phyloP scores from a whole-genome alignment of 306 rosid species.

The Bauhinia variegata region DNA sequence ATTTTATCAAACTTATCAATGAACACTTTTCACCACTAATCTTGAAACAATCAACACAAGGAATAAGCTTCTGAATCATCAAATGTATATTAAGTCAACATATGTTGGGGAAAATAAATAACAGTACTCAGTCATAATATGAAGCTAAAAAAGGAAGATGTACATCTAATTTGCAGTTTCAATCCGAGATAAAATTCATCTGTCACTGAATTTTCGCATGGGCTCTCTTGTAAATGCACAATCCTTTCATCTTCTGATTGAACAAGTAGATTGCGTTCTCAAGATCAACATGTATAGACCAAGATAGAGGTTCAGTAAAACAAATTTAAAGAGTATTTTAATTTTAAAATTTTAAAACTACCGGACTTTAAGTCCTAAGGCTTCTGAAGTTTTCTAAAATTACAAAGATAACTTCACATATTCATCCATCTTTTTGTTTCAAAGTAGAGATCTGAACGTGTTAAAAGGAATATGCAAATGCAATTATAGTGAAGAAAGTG shows the following conservation, averaged over 20 bases:
- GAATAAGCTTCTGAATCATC: conserved; percentile 23
- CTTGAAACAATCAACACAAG: not conserved
- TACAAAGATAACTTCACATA: not conserved
- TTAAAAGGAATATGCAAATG: not conserved
- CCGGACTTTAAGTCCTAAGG: not conserved
- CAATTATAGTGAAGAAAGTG: conserved; percentile 29
- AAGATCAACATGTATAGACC: not conserved
- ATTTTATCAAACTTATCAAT: not conserved
- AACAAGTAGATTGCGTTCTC: not conserved
- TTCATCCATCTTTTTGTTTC: not conserved
- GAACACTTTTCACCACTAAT: not conserved
- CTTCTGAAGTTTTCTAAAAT: conserved; percentile 2
- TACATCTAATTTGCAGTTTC: not conserved
- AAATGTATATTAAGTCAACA: conserved; percentile 6
- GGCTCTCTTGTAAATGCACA: conserved; percentile 4
- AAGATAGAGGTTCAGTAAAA: conserved; percentile 31
- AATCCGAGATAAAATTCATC: not conserved
- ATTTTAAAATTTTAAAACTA: too few species aligned
- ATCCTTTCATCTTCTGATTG: not conserved
- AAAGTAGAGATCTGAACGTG: not conserved
- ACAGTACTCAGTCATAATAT: not conserved
- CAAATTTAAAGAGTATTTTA: not conserved
- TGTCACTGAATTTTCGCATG: not conserved
- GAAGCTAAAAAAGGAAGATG: not conserved
- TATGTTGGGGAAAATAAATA: conserved; percentile 5